phyloP scores from a whole-genome alignment of 2,329 filamentous ascomycete genomes.

The Colletotrichum falcatum region DNA sequence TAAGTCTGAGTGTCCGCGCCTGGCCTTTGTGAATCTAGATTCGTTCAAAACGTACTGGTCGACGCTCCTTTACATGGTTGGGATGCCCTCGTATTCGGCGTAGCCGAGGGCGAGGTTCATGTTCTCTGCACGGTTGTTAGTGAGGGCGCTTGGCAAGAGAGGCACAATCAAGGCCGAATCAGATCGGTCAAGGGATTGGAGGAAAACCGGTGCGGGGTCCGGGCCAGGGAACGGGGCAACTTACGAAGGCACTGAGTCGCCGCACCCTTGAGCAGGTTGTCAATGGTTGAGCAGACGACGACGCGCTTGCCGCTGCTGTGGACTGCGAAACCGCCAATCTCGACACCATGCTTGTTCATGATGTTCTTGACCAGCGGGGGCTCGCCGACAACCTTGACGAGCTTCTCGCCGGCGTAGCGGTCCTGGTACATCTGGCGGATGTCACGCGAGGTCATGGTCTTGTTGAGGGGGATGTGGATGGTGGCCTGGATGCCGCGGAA shows the following conservation, averaged over 20 bases:
- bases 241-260: slow-evolving; percentile 92
- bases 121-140: slow-evolving; percentile 70
- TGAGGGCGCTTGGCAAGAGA: background rate
- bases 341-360: slow-evolving; percentile 85
- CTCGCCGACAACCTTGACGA: slow-evolving; percentile 93
- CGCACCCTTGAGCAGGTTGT: slow-evolving; percentile 93
- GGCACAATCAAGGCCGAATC: background rate
- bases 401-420: slow-evolving; percentile 93
- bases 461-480: slow-evolving; percentile 87
- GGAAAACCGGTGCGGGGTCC: background rate
- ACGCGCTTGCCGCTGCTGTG: slow-evolving; percentile 90
- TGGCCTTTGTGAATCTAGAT: slow-evolving; percentile 34
- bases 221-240: slow-evolving; percentile 51
- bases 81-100: slow-evolving; percentile 89
- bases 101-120: slow-evolving; percentile 95
- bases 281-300: slow-evolving; percentile 93
- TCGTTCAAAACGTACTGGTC: slow-evolving; percentile 8
- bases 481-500: slow-evolving; percentile 96
- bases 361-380: slow-evolving; percentile 87
- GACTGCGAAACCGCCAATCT: slow-evolving; percentile 96
- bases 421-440: slow-evolving; percentile 97
- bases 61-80: slow-evolving; percentile 57
- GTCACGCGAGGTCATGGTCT: slow-evolving; percentile 90
- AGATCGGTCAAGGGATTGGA: background rate
- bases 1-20: slow-evolving; percentile 38